These are phyloP conservation scores for Anastatica hierochuntica DNA, from an alignment of 345 rosid species.

Conservation along the genomic window DNA sequence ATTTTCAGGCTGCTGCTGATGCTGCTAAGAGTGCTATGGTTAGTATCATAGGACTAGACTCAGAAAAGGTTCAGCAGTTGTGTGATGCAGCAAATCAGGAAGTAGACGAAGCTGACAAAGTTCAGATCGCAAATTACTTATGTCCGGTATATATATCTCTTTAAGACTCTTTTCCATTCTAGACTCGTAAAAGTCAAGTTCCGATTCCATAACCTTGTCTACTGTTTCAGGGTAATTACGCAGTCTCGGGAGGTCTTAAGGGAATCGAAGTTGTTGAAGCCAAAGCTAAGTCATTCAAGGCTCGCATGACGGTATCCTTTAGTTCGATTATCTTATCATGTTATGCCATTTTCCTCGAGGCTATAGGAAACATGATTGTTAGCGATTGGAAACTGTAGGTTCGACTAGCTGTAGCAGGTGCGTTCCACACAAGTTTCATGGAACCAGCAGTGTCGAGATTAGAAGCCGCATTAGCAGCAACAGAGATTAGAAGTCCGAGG, in stretches of 20 bases:
- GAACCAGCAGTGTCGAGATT: constrained; percentile 95
- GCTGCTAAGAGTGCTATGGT: constrained; percentile 95
- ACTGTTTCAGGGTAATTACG: constrained; percentile 73
- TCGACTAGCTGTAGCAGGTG: constrained; percentile 94
- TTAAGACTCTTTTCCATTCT: constrained; percentile 8
- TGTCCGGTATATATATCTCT: constrained; percentile 45
- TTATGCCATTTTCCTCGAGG: background rate
- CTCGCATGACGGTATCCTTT: constrained; percentile 68
- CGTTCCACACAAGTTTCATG: constrained; percentile 95
- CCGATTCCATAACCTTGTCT: background rate
- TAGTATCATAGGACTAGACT: constrained; percentile 82
- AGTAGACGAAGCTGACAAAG: constrained; percentile 69
- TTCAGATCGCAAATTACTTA: constrained; percentile 88
- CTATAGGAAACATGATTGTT: constrained; percentile 1
- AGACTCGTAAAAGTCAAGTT: background rate
- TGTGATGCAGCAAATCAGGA: constrained; percentile 94
- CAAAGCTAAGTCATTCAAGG: constrained; percentile 90
- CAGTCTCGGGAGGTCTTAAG: constrained; percentile 89
- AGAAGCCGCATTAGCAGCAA: constrained; percentile 77
- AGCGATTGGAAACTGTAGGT: constrained; percentile 35
- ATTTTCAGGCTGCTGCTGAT: constrained; percentile 81
- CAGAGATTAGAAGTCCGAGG: constrained; percentile 66
- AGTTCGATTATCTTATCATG: background rate
- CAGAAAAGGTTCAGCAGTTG: constrained; percentile 70
- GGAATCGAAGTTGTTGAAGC: constrained; percentile 93